Evolutionary conservation across 177 flowering plant genomes (phyloP).

Genomic region (Vitis hybrid): DNA sequence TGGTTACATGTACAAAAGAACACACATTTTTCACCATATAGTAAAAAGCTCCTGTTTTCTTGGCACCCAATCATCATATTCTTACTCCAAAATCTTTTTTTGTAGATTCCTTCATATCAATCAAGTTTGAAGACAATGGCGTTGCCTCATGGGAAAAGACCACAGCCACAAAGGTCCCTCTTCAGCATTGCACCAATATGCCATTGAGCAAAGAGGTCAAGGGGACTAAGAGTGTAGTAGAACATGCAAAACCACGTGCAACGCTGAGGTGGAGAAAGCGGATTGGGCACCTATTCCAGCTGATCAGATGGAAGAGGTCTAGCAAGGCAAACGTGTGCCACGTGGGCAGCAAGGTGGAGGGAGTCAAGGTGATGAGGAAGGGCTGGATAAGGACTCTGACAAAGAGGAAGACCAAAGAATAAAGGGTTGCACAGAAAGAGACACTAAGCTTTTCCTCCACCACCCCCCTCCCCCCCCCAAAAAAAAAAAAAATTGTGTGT

Average conservation of each 20-base stretch:
- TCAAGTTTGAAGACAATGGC: conserved; percentile 80
- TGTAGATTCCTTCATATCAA: conserved; percentile 86
- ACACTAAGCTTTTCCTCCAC: conserved; percentile 3
- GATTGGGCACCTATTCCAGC: conserved; percentile 74
- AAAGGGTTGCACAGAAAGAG: conserved; percentile 23
- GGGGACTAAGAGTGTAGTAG: conserved; percentile 51
- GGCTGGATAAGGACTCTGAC: conserved; percentile 70
- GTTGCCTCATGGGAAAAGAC: conserved; percentile 82
- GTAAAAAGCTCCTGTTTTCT: too few relatives aligned
- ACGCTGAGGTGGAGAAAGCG: conserved; percentile 81
- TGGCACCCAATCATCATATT: too few relatives aligned
- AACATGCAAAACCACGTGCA: conserved; percentile 46
- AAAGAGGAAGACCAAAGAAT: conserved; percentile 50
- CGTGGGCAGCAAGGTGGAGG: conserved; percentile 52
- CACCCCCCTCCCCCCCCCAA: background rate
- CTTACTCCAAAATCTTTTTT: background rate
- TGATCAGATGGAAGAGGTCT: conserved; percentile 66
- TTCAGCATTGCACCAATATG: conserved; percentile 34
- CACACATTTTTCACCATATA: background rate
- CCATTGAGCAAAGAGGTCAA: conserved; percentile 18
- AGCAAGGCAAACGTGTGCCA: conserved; percentile 48
- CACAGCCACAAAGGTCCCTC: conserved; percentile 38
- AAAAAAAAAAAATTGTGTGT: conserved; percentile 3
- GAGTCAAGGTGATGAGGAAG: conserved; percentile 55
- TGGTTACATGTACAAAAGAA: background rate